Base-by-base conservation (phyloP, 2,329 filamentous ascomycete species). In the Fusarium hainanense region DNA sequence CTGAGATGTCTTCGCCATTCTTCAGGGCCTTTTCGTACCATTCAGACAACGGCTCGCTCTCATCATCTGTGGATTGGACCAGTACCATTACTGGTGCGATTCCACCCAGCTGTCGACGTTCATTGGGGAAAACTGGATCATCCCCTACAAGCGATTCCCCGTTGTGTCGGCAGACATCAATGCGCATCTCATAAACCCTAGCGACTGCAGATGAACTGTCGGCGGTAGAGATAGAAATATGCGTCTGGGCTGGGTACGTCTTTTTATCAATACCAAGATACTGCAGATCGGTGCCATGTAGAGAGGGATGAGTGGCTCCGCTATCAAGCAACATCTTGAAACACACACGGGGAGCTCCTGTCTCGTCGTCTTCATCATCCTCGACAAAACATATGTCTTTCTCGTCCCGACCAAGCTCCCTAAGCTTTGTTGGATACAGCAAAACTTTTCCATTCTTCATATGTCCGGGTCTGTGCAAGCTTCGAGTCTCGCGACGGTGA, bases 311-410 rank as follows among this genome's bases (percentile, higher is more conserved):
- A 37, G 66, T 72, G 18, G 73, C 73, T 14, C 73, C 73, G 16
- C 70, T 73, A 48, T 75, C 73, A 20, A 75, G 68, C 16, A 75
- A 72, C 73, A 75, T 71, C 32, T 69, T 47, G 51, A 75, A 75
- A 46, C 74, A 74, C n/a, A 66, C 62, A 21, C 63, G 62, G 13
- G 63, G 63, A 20, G 63, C 48, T 28, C 43, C 37, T n/a, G 7
- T 66, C 64, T 55, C 71, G 51, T 41, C 70, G 60, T 16, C 44
- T 57, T 72, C 73, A 27, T 72, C 73, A 27, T 74, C 70, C 18
- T 65, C 68, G 16, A 55, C 55, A 52, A 44, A 59, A 46, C 54
- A 58, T 11, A 23, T 47, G 7, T 28, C 57, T 34, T 42, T 49
- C 43, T 34, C 27, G 18, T 48, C 23, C 16, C 34, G 34, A 7